These are phyloP conservation scores for Piper betle DNA, from an alignment of 164 flowering plant species.

Conservation along the genomic window DNA sequence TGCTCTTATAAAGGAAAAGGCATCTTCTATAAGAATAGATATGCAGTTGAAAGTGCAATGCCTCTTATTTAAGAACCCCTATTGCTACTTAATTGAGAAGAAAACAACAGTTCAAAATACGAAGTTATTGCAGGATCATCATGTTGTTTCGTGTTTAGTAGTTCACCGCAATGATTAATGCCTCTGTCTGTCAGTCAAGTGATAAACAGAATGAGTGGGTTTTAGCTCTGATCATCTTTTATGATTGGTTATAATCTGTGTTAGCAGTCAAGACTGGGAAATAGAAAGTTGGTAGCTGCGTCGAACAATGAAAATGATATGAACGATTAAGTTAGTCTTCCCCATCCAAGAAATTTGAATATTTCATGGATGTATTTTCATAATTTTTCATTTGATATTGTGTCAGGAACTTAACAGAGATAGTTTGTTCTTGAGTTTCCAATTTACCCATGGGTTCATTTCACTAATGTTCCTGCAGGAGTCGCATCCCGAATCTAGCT, in stretches of 20 bases:
- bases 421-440: neutral
- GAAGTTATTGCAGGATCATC: too few species aligned
- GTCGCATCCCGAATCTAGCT: constrained; percentile 74
- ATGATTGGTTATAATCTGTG: too few species aligned
- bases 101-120: too few species aligned
- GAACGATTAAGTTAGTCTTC: neutral
- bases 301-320: neutral
- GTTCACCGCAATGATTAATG: too few species aligned
- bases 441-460: neutral
- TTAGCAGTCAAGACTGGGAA: neutral
- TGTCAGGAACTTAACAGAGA: too few species aligned
- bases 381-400: neutral
- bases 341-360: neutral
- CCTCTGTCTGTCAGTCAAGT: too few species aligned
- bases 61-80: neutral
- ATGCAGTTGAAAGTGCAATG: neutral
- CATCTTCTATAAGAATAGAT: neutral
- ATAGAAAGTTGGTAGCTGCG: neutral
- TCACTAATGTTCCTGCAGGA: constrained; percentile 31
- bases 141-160: too few species aligned
- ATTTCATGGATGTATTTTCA: neutral
- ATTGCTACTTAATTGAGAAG: too few species aligned
- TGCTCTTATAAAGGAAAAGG: too few species aligned
- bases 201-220: too few species aligned
- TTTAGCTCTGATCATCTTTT: too few species aligned